These are phyloP conservation scores for Pseudogymnoascus sp. DNA, from an alignment of 2,329 filamentous ascomycete genomes.

Conservation along the genomic window DNA sequence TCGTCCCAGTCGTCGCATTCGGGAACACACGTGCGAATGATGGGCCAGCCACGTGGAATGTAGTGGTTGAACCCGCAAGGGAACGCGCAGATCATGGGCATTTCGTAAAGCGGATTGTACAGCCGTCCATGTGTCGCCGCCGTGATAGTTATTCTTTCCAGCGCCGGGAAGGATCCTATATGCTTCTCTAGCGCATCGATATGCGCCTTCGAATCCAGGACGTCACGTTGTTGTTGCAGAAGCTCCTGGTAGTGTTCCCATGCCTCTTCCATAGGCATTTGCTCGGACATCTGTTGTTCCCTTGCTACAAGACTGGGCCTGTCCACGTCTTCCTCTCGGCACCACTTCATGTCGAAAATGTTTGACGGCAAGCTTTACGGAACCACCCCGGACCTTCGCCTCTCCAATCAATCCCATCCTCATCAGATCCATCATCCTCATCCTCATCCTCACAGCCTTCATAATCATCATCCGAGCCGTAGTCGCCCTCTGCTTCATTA, in stretches of 20 bases:
- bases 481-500: background rate
- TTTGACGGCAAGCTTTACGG: background rate
- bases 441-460: background rate
- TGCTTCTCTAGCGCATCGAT: slow-evolving; percentile 28
- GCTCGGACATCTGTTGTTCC: background rate
- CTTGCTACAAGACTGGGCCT: background rate
- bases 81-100: slow-evolving; percentile 36
- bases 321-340: background rate
- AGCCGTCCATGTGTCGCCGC: slow-evolving; percentile 33
- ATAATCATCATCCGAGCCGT: background rate
- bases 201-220: slow-evolving; percentile 26
- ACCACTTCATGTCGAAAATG: background rate
- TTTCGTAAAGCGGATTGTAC: slow-evolving; percentile 33
- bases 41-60: background rate
- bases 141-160: slow-evolving; percentile 34
- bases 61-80: slow-evolving; percentile 34
- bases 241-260: slow-evolving; percentile 30
- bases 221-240: slow-evolving; percentile 27
- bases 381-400: background rate
- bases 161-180: slow-evolving; percentile 29
- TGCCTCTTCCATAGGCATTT: slow-evolving; percentile 19
- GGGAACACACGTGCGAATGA: background rate
- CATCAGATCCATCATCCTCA: background rate
- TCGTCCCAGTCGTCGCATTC: slow-evolving; percentile 14
- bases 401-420: background rate